These are phyloP conservation scores for Globisporangium iwayamae DNA, from an alignment of 352 stramenopile genomes.

Conservation along the genomic window DNA sequence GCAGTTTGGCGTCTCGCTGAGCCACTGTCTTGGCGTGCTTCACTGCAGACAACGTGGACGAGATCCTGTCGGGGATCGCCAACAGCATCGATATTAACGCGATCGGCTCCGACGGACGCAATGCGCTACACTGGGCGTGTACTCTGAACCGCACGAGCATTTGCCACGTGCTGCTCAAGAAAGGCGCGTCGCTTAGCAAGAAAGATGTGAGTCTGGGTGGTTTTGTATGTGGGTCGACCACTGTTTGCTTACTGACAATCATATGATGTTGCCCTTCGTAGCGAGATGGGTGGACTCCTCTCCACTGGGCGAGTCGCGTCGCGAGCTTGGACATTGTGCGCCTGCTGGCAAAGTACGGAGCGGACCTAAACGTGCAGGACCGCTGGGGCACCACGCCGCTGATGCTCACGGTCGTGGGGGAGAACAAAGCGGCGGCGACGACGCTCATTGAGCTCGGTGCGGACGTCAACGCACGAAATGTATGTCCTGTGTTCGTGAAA, in stretches of 20 bases:
- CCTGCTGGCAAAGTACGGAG: slow-evolving; percentile 72
- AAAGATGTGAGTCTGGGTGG: slow-evolving; percentile 48
- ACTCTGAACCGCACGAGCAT: slow-evolving; percentile 74
- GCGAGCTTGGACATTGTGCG: slow-evolving; percentile 71
- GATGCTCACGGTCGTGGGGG: slow-evolving; percentile 75
- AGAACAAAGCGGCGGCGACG: slow-evolving; percentile 49
- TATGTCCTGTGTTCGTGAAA: slow-evolving; percentile 16
- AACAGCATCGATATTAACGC: slow-evolving; percentile 73
- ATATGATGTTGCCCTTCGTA: slow-evolving; percentile 13
- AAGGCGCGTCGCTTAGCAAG: slow-evolving; percentile 68
- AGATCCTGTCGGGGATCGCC: slow-evolving; percentile 62
- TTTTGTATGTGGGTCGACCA: background rate
- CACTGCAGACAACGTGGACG: slow-evolving; percentile 61
- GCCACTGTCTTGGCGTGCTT: background rate
- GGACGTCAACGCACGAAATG: slow-evolving; percentile 64
- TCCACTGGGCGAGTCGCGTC: slow-evolving; percentile 79
- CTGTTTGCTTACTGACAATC: background rate
- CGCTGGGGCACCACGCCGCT: slow-evolving; percentile 73
- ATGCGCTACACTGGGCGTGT: slow-evolving; percentile 77
- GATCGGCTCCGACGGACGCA: slow-evolving; percentile 72
- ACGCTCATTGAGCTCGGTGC: slow-evolving; percentile 74
- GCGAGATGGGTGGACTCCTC: slow-evolving; percentile 69
- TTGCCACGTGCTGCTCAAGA: slow-evolving; percentile 80
- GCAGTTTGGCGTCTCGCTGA: background rate
- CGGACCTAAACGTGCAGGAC: slow-evolving; percentile 71